A percentile compares a stretch with the other conserved stretches of the same genome.
Evolutionary conservation across 495 filamentous ascomycete species (phyloP).

Genomic region (Neurospora tetrasperma): DNA sequence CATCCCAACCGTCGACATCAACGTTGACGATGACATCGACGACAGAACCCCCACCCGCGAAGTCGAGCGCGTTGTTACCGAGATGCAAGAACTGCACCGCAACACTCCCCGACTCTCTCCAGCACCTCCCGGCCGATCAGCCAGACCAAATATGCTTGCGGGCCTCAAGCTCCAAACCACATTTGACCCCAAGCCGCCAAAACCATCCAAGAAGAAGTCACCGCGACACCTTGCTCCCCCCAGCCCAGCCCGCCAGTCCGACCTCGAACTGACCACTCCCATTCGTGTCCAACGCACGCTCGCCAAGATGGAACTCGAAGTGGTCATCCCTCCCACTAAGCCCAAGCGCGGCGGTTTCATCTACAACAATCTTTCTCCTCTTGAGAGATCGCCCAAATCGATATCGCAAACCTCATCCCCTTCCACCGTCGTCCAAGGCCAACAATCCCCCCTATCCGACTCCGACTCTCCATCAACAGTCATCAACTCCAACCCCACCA

Average conservation of each 20-base stretch:
- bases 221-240: neutral
- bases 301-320: neutral
- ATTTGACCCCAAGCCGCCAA: conserved; percentile 11
- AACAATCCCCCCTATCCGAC: neutral
- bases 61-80: conserved; percentile 2
- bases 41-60: neutral
- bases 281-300: neutral
- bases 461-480: neutral
- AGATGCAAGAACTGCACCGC: conserved; percentile 17
- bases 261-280: neutral
- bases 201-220: neutral
- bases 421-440: neutral
- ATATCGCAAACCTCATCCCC: neutral
- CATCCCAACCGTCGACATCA: neutral
- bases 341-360: neutral
- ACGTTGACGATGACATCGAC: neutral
- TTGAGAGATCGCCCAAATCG: neutral
- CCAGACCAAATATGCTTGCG: conserved; percentile 7
- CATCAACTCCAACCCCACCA: conserved; percentile 7
- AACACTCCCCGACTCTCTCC: conserved; percentile 15
- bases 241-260: neutral
- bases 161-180: conserved; percentile 33
- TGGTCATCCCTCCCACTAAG: neutral
- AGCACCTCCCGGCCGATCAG: conserved; percentile 9
- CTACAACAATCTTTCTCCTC: neutral